These are phyloP conservation scores for Plenodomus biglobosus DNA, from an alignment of 2,329 filamentous ascomycete genomes.

Conservation along the genomic window DNA sequence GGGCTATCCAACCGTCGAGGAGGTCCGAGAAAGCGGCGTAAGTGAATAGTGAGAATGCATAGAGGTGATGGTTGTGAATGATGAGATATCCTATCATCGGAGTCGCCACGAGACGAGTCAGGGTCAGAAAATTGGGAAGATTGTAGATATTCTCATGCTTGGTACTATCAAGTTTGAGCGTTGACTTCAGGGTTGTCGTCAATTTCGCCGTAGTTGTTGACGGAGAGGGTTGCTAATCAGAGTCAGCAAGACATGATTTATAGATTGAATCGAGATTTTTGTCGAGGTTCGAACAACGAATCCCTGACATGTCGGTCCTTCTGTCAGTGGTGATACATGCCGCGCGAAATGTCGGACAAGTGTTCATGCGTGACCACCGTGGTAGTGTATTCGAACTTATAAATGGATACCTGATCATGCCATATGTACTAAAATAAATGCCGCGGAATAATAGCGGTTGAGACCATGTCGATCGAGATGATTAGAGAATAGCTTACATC, in stretches of 20 bases:
- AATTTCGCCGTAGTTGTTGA: conserved; percentile 23
- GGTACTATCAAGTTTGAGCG: conserved; percentile 31
- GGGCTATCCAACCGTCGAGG: conserved; percentile 90
- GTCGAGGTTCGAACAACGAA: neutral
- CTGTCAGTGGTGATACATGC: neutral
- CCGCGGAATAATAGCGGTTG: no score
- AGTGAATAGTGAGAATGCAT: conserved; percentile 81
- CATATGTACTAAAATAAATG: no score
- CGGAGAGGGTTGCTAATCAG: conserved; percentile 1
- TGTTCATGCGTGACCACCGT: no score
- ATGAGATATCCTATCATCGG: conserved; percentile 88
- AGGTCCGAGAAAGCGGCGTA: conserved; percentile 92
- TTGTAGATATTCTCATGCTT: conserved; percentile 89
- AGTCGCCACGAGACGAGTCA: conserved; percentile 78
- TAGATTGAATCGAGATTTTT: neutral
- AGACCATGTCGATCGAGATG: no score
- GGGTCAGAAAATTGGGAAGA: conserved; percentile 89
- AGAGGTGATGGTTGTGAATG: conserved; percentile 75
- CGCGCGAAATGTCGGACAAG: no score
- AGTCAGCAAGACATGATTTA: conserved; percentile 2
- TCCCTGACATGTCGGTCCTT: neutral
- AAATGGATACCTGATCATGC: no score
- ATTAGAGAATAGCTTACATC: neutral
- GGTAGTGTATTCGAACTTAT: no score
- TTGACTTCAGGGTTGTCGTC: conserved; percentile 32